These are phyloP conservation scores for Penicillium sp. DNA, from an alignment of 2,329 filamentous ascomycete species.

Conservation along the genomic window DNA sequence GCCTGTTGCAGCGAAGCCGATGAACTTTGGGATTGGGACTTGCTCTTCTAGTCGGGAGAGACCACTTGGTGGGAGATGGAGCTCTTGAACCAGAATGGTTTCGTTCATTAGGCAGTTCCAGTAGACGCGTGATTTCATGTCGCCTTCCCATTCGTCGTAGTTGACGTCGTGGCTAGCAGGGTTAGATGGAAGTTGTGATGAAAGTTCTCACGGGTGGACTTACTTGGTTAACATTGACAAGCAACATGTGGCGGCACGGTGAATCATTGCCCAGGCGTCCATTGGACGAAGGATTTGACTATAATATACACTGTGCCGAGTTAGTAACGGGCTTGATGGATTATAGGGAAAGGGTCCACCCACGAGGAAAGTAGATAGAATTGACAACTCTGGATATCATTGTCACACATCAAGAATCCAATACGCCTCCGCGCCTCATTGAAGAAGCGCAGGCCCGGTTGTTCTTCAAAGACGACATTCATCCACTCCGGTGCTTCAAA, in stretches of 20 bases:
- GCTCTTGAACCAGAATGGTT: conserved; percentile 56
- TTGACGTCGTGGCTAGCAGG: conserved; percentile 37
- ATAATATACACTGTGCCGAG: conserved; percentile 44
- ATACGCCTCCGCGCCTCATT: conserved; percentile 55
- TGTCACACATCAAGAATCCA: conserved; percentile 54
- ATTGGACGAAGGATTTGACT: conserved; percentile 54
- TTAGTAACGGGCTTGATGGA: conserved; percentile 9
- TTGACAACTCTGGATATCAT: conserved; percentile 53
- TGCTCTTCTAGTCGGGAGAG: conserved; percentile 53
- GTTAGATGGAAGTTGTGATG: background rate
- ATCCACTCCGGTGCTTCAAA: conserved; percentile 43
- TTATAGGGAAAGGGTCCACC: conserved; percentile 1
- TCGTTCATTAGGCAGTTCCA: conserved; percentile 60
- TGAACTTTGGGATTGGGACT: conserved; percentile 56
- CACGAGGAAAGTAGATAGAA: conserved; percentile 54
- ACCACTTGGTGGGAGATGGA: conserved; percentile 53
- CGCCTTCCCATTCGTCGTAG: conserved; percentile 54
- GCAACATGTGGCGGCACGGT: conserved; percentile 53
- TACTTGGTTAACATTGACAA: conserved; percentile 49
- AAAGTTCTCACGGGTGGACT: conserved; percentile 5
- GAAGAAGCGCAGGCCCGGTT: conserved; percentile 53
- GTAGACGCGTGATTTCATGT: conserved; percentile 58
- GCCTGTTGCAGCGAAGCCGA: conserved; percentile 41
- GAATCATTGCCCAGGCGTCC: conserved; percentile 56
- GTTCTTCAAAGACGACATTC: conserved; percentile 40